Evolutionary conservation across 1,284 basidiomycete species (phyloP), one percentile per base, ranked within the genome.

Genomic region (Coriolopsis trogii): DNA sequence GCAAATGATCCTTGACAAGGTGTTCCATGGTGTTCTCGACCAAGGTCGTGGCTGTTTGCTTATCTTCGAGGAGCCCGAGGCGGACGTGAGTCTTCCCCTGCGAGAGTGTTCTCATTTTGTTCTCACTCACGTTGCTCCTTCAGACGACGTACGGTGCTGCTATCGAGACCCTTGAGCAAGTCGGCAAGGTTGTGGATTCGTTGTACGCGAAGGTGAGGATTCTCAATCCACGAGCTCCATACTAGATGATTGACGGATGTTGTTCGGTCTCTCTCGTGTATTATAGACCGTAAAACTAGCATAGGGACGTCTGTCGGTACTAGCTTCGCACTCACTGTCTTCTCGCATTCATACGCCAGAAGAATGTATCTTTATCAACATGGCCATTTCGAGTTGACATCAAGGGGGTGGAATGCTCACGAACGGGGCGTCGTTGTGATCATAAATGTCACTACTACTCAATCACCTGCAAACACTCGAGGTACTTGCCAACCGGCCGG

Each of bases 1-100:
- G 42, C 96, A 98, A 70, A 98, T 99, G 96, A 98, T 99, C 58
- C 75, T 99, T 36, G 96, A 99, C 72, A 95, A 96, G 64, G 85
- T 95, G 1, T 85, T 99, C 64, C 84, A 93, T 59, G 96, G 96
- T 6, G 95, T 98, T 3, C 76, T 99, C 20, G 96, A 98, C 68
- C 96, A 98, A 70, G 95, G 93, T 16, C 84, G 91, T 0, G 95
- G 95, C 0, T 97, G 95, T 65, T 73, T 98, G 41, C 77, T 98
- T 43, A 87, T 98, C 16, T 98, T 90, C 63, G 93, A 98, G 52
- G 78, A 93, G 66, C 82, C 84, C 0, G 86, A 90, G 62, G 83
- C 85, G 8, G 93, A 97, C 70, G 92, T 93, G 63, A 58, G 89
- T 58, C n/a, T n/a, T n/a, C n/a, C n/a, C n/a, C n/a, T n/a, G n/a